A percentile compares a stretch with the other conserved stretches of the same genome.
Evolutionary conservation across 1,284 basidiomycete species (phyloP).

Genomic region (Ceratobasidium papillatum): DNA sequence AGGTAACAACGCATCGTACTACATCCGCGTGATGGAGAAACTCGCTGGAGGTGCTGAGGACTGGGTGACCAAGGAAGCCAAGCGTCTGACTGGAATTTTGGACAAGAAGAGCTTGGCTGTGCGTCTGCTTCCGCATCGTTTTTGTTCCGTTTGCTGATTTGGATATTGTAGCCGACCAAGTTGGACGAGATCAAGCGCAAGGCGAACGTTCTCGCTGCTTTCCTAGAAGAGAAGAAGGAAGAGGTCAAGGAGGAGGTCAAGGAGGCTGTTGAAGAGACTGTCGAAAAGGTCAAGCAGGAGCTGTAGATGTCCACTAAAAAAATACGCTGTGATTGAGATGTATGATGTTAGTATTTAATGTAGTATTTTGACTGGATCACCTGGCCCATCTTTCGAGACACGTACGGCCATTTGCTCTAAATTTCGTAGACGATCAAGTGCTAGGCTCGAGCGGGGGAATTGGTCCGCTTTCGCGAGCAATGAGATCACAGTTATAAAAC

Average conservation of each 20-base stretch:
- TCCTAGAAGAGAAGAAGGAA: constrained; percentile 63
- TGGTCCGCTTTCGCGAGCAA: too few relatives aligned
- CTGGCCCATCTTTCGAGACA: too few relatives aligned
- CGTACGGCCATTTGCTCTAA: too few relatives aligned
- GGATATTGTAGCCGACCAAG: constrained; percentile 65
- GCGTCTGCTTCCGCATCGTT: background rate
- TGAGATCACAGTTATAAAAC: too few relatives aligned
- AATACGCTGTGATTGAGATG: too few relatives aligned
- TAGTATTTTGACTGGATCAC: too few relatives aligned
- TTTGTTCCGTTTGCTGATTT: constrained; percentile 44
- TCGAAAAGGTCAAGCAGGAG: constrained; percentile 49
- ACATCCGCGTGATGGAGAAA: constrained; percentile 93
- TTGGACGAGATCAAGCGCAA: constrained; percentile 95
- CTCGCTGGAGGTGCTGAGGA: constrained; percentile 73
- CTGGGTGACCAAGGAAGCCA: constrained; percentile 88
- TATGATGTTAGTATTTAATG: too few relatives aligned
- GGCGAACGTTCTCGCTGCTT: constrained; percentile 84
- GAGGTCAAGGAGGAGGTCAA: constrained; percentile 47
- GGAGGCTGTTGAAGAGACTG: constrained; percentile 46
- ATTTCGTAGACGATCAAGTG: too few relatives aligned
- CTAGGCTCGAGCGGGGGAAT: too few relatives aligned
- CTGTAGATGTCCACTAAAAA: constrained; percentile 41
- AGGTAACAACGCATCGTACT: constrained; percentile 60
- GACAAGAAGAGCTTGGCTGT: constrained; percentile 18
- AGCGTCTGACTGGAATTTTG: constrained; percentile 55